Conservation (phyloP, 768 basidiomycete species). For the Rubroboletus pulcherrimus region DNA sequence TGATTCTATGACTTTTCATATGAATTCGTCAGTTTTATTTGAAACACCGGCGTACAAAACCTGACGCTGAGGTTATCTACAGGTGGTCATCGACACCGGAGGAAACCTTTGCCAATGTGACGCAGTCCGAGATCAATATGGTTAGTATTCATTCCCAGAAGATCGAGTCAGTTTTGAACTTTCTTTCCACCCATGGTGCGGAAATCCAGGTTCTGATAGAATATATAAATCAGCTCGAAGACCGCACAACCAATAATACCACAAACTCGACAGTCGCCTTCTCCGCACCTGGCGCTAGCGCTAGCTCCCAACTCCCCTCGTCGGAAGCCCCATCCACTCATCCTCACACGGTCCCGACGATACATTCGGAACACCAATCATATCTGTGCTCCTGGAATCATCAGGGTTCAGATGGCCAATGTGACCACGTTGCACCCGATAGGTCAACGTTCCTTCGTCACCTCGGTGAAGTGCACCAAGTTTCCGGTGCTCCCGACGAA, state of each 20-base stretch:
- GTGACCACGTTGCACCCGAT: neutral
- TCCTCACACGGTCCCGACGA: neutral
- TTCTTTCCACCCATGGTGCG: neutral
- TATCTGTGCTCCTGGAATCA: conserved; percentile 17
- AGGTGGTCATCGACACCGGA: neutral
- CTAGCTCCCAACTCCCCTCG: neutral
- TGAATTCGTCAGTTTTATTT: conserved; percentile 1
- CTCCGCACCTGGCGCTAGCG: neutral
- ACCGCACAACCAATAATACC: neutral
- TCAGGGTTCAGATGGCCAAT: neutral
- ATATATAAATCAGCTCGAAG: neutral
- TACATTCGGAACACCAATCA: neutral
- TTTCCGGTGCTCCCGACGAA: neutral
- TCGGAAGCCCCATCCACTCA: neutral
- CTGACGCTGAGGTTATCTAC: neutral
- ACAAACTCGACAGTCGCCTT: neutral
- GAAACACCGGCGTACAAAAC: neutral
- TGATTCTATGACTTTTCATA: neutral
- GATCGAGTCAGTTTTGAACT: neutral
- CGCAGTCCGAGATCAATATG: neutral
- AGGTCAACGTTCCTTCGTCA: conserved; percentile 17
- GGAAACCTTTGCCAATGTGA: neutral
- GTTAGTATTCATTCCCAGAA: neutral
- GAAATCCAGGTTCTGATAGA: neutral
- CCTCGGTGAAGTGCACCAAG: conserved; percentile 8